Percentiles rank a stretch among this genome's conserved stretches.
Evolutionary conservation across 352 stramenopile genomes (phyloP).

Genomic region (Globisporangium acanthophoron): DNA sequence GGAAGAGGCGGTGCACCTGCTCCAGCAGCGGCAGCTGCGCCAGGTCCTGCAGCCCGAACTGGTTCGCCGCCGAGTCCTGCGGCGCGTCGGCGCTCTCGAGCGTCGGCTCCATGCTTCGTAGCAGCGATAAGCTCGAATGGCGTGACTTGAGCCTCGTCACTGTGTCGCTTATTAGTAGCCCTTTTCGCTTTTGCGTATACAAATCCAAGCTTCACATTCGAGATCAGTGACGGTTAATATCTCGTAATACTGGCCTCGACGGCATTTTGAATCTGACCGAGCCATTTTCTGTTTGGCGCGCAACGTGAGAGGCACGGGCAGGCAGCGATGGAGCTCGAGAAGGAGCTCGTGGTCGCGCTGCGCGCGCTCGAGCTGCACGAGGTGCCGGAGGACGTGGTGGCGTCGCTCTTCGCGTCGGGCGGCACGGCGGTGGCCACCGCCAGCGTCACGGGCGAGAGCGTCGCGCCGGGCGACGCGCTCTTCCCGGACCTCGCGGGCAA

Average conservation of each 20-base stretch:
- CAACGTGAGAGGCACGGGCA: background rate
- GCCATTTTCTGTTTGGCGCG: conserved; percentile 3
- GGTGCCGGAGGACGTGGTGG: conserved; percentile 41
- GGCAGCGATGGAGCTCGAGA: conserved; percentile 32
- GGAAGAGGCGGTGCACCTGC: conserved; percentile 79
- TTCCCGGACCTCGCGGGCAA: conserved; percentile 26
- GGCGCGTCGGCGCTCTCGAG: background rate
- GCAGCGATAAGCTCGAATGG: background rate
- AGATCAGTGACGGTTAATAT: background rate
- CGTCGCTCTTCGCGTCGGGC: conserved; percentile 61
- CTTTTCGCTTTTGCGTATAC: too few relatives aligned
- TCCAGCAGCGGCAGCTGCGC: conserved; percentile 67
- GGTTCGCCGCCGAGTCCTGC: conserved; percentile 30
- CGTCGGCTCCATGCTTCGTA: background rate
- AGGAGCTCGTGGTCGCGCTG: conserved; percentile 55
- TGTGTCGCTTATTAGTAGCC: too few relatives aligned
- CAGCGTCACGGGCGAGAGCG: conserved; percentile 11
- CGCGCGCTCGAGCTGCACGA: conserved; percentile 49
- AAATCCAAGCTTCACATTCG: too few relatives aligned
- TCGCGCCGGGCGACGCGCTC: conserved; percentile 15
- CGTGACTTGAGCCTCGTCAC: too few relatives aligned
- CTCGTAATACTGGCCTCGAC: background rate
- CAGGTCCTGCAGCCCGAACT: conserved; percentile 70
- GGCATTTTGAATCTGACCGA: background rate
- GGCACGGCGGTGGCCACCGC: conserved; percentile 40